Evolutionary conservation across 345 rosid genomes (phyloP), one percentile per base, ranked within the genome.

Genomic region (Physaria fendleri): DNA sequence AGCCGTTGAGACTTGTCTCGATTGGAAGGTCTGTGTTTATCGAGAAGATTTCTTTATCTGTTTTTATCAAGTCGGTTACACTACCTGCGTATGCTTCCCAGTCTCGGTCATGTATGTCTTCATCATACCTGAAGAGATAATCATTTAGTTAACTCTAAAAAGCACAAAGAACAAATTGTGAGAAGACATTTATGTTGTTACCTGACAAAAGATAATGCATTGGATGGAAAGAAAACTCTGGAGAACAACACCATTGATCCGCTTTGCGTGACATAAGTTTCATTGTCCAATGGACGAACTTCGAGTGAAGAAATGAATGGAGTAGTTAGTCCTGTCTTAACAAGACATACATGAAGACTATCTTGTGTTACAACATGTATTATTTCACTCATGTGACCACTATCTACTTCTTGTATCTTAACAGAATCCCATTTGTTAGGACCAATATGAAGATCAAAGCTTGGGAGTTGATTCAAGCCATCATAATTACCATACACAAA

Each of bases 31-130:
- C 5, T 1, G 80, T 65, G 1, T 22, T 63, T 62, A 55, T 0
- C 11, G 30, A 44, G 7, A 38, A 8, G 4, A 66, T 68, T 0
- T 28, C 1, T 0, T 16, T 0, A 7, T 0, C 1, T 56, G 16
- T n/a, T n/a, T n/a, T n/a, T n/a, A n/a, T n/a, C n/a, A n/a, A n/a
- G n/a, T n/a, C n/a, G n/a, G n/a, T n/a, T n/a, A n/a, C n/a, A n/a
- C n/a, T n/a, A n/a, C n/a, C n/a, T n/a, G n/a, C n/a, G n/a, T 0
- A 37, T 17, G 81, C 81, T 13, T 2, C 8, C 81, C 87, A 82
- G 8, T 67, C 5, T 15, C 84, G 77, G 34, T 82, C 84, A 30
- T 38, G 41, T 3, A 65, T 23, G 21, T 82, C 84, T 38, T 79
- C 64, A 11, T 54, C 44, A 59, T 48, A 79, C 82, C 87, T 75